Evolutionary conservation across 148 eudicot species (phyloP).

Genomic region (Suaeda aralocaspica): DNA sequence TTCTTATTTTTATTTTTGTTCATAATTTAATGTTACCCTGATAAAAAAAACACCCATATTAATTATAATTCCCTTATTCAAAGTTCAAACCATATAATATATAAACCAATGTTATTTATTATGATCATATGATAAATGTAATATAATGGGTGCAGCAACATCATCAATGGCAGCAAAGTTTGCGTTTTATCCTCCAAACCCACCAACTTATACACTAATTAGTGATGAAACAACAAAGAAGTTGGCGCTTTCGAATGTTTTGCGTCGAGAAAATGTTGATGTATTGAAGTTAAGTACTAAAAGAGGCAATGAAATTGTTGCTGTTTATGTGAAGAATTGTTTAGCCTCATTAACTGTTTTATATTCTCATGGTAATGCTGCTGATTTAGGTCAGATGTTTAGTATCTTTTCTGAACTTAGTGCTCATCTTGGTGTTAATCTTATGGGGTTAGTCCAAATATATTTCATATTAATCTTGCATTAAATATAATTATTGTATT

Average conservation of each 20-base stretch:
- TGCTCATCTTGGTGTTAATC: conserved; percentile 36
- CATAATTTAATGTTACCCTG: too few relatives aligned
- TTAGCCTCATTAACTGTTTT: conserved; percentile 30
- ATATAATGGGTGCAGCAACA: conserved; percentile 38
- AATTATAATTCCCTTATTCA: background rate
- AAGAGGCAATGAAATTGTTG: conserved; percentile 28
- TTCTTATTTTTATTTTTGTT: too few relatives aligned
- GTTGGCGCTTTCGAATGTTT: conserved; percentile 23
- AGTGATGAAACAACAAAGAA: conserved; percentile 27
- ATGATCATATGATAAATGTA: background rate
- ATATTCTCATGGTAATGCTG: conserved; percentile 47
- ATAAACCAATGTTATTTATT: background rate
- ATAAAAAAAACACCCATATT: background rate
- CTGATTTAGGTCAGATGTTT: conserved; percentile 39
- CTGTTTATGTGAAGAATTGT: conserved; percentile 33
- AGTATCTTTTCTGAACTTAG: conserved; percentile 32
- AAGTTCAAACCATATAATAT: background rate
- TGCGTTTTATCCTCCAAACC: conserved; percentile 45
- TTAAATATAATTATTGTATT: background rate
- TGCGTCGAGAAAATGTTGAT: conserved; percentile 27
- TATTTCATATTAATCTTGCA: background rate
- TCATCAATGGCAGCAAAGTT: conserved; percentile 42
- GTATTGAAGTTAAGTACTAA: conserved; percentile 31
- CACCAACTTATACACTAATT: conserved; percentile 28
- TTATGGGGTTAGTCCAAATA: conserved; percentile 41